Conservation (phyloP, 1,284 basidiomycete species). For the Cutaneotrichosporon mucoides region DNA sequence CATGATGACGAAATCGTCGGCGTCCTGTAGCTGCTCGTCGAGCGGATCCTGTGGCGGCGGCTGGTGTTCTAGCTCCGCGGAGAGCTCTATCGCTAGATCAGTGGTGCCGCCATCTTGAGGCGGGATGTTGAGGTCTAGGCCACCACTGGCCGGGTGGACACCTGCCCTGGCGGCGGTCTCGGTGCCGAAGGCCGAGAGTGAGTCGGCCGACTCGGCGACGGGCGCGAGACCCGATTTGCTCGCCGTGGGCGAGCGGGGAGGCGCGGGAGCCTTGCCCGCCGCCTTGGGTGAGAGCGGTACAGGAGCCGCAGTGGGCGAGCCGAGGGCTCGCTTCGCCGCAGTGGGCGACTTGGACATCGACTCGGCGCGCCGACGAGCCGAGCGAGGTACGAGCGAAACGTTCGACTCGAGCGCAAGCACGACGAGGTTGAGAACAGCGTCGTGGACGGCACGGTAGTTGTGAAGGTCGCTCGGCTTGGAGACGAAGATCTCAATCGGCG, state of each 20-base stretch:
- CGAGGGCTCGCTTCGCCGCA: background rate
- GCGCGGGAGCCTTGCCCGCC: background rate
- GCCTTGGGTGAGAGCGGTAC: background rate
- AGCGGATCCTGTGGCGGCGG: background rate
- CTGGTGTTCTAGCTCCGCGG: conserved; percentile 7
- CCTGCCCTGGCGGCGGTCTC: too few relatives aligned
- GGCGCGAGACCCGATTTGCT: too few relatives aligned
- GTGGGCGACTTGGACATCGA: background rate
- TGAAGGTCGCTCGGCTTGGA: conserved; percentile 51
- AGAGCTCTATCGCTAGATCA: conserved; percentile 8
- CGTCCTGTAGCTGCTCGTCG: conserved; percentile 53
- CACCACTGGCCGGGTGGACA: too few relatives aligned
- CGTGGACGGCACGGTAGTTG: conserved; percentile 60
- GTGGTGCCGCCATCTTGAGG: background rate
- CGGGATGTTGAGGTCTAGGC: background rate
- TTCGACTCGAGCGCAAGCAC: conserved; percentile 81
- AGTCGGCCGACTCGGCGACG: too few relatives aligned
- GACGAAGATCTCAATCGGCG: conserved; percentile 74
- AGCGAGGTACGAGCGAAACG: conserved; percentile 70
- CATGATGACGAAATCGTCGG: conserved; percentile 94
- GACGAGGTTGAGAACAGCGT: conserved; percentile 69
- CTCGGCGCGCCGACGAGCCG: conserved; percentile 38
- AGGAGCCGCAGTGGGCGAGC: background rate
- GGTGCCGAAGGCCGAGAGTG: too few relatives aligned
- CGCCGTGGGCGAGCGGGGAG: background rate